Evolutionary conservation across 805 yeast species (phyloP).

Genomic region (Starmerella sirachaensis): DNA sequence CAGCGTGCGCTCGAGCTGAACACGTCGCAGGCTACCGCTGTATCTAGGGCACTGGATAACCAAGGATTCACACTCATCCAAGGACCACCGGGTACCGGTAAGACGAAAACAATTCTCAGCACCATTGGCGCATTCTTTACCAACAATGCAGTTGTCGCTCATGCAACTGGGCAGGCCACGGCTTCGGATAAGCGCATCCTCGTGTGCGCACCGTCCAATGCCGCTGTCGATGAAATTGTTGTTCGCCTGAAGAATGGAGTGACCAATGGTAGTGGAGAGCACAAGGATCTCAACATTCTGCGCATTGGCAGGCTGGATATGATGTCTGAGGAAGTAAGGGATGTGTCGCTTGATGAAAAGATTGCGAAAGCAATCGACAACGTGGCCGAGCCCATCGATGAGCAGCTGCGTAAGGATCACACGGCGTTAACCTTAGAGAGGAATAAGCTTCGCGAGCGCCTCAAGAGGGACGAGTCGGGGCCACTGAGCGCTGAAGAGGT

Average conservation of each 20-base stretch:
- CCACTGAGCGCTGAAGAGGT: constrained; percentile 22
- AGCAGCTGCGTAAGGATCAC: constrained; percentile 34
- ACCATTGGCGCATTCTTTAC: constrained; percentile 60
- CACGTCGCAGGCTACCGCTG: constrained; percentile 83
- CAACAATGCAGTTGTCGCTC: constrained; percentile 16
- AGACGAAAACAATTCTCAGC: constrained; percentile 91
- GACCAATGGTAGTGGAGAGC: constrained; percentile 31
- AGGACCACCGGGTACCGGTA: constrained; percentile 98
- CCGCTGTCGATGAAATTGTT: constrained; percentile 94
- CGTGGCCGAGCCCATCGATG: constrained; percentile 29
- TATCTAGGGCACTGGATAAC: constrained; percentile 52
- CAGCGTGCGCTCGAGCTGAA: constrained; percentile 51
- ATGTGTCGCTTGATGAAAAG: constrained; percentile 71
- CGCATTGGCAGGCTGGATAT: constrained; percentile 86
- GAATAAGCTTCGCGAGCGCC: constrained; percentile 35
- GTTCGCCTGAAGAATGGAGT: constrained; percentile 70
- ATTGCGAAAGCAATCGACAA: constrained; percentile 42
- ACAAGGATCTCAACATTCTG: constrained; percentile 35
- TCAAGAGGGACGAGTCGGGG: constrained; percentile 19
- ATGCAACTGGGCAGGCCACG: not conserved
- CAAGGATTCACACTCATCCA: constrained; percentile 84
- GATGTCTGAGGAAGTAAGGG: constrained; percentile 68
- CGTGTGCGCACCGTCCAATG: constrained; percentile 96
- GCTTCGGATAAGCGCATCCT: constrained; percentile 42
- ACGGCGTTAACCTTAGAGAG: constrained; percentile 45